Evolutionary conservation across 768 basidiomycete species (phyloP), one percentile per base, ranked within the genome.

Genomic region (Leccinellum rugosiceps): DNA sequence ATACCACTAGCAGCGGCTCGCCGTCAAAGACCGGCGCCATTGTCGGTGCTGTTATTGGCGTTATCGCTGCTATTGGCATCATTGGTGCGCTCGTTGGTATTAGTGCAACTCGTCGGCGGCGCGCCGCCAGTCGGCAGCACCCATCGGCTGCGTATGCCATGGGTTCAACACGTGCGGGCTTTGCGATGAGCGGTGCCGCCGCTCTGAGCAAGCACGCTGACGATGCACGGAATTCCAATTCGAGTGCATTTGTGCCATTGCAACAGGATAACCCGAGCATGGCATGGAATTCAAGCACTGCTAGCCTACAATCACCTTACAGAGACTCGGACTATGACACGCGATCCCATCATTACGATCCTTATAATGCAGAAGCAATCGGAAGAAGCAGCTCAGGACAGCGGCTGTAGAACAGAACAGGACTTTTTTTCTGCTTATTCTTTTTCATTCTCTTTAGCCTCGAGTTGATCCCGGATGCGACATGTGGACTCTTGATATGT

Each of bases 181-280:
- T 64, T 43, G 65, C 57, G 45, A 65, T 65, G 26, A 68, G 65
- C 25, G 72, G 55, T 34, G 35, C 54, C 13, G 32, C 58, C 3
- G 65, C 64, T 52, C 60, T 64, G 38, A 64, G 56, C 58, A 62
- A 60, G 69, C 55, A 63, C 68, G 54, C 31, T 4, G 62, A 63
- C 23, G 64, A 52, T 10, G 45, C 38, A 44, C 74, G 84, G 41
- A 72, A 72, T 72, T 85, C 85, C 60, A 83, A 87, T 74, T 83
- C 85, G 64, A 86, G 84, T 60, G 81, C 86, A 34, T 89, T 90
- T 65, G 75, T 87, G 52, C 88, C 88, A n/a, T 69, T 90, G 64
- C 81, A 83, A 62, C 85, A 86, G 67, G 81, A 80, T 55, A 85
- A 83, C 65, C 63, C 75, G 54, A 83, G 80, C 63, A 77, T 76